Conservation (phyloP, 2,329 filamentous ascomycete genomes). For the Colletotrichum lentis region DNA sequence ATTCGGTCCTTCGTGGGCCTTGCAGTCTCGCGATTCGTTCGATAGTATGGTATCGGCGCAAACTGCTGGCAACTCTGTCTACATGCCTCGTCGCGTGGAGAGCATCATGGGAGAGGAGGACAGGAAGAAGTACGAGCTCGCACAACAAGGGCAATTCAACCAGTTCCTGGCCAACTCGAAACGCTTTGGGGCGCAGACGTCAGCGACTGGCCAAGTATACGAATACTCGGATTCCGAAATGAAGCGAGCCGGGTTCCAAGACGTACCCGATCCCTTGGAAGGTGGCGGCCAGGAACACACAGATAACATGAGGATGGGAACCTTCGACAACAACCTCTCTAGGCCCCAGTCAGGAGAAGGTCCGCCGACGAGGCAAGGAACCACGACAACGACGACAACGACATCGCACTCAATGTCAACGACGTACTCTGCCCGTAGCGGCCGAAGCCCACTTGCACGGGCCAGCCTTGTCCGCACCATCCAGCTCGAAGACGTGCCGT, state of each 20-base stretch:
- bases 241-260: conserved; percentile 34
- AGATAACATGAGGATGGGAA: conserved; percentile 39
- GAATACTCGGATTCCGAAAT: conserved; percentile 57
- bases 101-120: conserved; percentile 83
- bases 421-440: conserved; percentile 40
- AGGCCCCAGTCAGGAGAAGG: conserved; percentile 38
- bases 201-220: conserved; percentile 56
- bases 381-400: conserved; percentile 18
- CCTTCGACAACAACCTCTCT: conserved; percentile 39
- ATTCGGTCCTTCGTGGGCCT: conserved; percentile 26
- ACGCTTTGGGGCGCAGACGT: conserved; percentile 33
- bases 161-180: conserved; percentile 39
- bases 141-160: conserved; percentile 62
- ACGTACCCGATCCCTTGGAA: conserved; percentile 8
- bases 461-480: conserved; percentile 47
- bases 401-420: conserved; percentile 26
- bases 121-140: conserved; percentile 74
- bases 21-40: conserved; percentile 67
- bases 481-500: conserved; percentile 45
- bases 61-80: conserved; percentile 67
- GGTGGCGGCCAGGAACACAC: conserved; percentile 29
- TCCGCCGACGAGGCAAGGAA: conserved; percentile 42
- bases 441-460: conserved; percentile 51
- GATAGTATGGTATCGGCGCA: conserved; percentile 70
- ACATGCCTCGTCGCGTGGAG: conserved; percentile 73